A percentile compares a stretch with the other conserved stretches of the same genome.
phyloP scores from a whole-genome alignment of 2,329 filamentous ascomycete species.

The Aspergillus neotritici region DNA sequence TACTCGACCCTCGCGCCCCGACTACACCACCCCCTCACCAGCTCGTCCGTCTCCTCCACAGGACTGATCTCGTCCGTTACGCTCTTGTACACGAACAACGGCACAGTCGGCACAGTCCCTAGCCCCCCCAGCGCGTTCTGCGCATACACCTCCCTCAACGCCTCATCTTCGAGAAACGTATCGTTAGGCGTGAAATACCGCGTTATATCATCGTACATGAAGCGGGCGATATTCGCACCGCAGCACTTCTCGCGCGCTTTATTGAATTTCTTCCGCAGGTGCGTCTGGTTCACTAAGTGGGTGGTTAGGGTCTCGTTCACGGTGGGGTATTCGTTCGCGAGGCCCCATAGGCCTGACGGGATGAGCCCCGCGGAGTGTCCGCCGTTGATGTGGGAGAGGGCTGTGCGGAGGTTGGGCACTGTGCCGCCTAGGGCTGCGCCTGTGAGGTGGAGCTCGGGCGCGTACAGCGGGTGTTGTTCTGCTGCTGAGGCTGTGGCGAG shows the following conservation, averaged over 20 bases:
- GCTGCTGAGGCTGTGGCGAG: conserved; percentile 46
- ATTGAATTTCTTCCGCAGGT: background rate
- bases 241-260: background rate
- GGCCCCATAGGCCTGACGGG: background rate
- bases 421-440: conserved; percentile 45
- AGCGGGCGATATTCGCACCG: background rate
- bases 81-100: background rate
- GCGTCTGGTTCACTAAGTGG: background rate
- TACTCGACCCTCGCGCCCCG: background rate
- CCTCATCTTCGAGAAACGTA: background rate
- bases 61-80: background rate
- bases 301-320: background rate
- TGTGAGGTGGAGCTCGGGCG: conserved; percentile 44
- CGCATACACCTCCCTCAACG: background rate
- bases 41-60: background rate
- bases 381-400: too few relatives aligned
- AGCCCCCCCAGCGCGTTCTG: background rate
- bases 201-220: too few relatives aligned
- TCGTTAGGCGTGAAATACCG: too few relatives aligned
- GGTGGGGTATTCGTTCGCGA: background rate
- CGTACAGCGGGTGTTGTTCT: conserved; percentile 46
- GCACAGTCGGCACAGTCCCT: background rate
- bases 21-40: background rate
- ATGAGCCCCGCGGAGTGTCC: too few relatives aligned
- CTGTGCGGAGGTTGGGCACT: conserved; percentile 29